Evolutionary conservation across 1,139 yeast genomes (phyloP).

Genomic region (Sugiyamaella pinicola): DNA sequence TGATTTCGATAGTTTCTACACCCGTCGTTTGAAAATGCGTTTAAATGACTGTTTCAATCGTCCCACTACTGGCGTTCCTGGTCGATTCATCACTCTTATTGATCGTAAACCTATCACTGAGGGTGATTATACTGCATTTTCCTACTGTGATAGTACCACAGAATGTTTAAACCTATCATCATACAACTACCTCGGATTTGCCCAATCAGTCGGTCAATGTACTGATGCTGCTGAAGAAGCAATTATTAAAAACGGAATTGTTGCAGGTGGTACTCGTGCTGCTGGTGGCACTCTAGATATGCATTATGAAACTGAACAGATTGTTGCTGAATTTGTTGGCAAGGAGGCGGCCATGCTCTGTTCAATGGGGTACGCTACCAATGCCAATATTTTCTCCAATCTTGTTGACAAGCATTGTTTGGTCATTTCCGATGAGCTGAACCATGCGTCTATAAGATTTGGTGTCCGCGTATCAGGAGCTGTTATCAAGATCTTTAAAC

Average conservation of each 20-base stretch:
- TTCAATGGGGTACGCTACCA: slow-evolving; percentile 96
- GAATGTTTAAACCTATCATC: slow-evolving; percentile 87
- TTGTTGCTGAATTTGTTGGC: slow-evolving; percentile 85
- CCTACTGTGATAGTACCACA: slow-evolving; percentile 71
- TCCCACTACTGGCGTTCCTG: slow-evolving; percentile 97
- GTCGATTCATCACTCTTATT: slow-evolving; percentile 79
- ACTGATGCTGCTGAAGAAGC: slow-evolving; percentile 73
- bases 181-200: slow-evolving; percentile 94
- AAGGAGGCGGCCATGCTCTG: slow-evolving; percentile 85
- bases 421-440: slow-evolving; percentile 89
- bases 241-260: slow-evolving; percentile 69
- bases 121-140: slow-evolving; percentile 51
- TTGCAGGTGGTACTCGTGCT: slow-evolving; percentile 77
- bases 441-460: slow-evolving; percentile 93
- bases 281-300: slow-evolving; percentile 76
- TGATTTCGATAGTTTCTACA: slow-evolving; percentile 90
- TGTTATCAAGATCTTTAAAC: slow-evolving; percentile 87
- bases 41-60: slow-evolving; percentile 94
- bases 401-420: slow-evolving; percentile 84
- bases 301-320: slow-evolving; percentile 71
- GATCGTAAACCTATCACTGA: slow-evolving; percentile 70
- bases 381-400: slow-evolving; percentile 85
- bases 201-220: slow-evolving; percentile 91
- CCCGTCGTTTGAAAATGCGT: slow-evolving; percentile 86
- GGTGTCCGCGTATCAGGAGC: slow-evolving; percentile 95